phyloP scores from a whole-genome alignment of 768 basidiomycete species.

The Postia placenta region DNA sequence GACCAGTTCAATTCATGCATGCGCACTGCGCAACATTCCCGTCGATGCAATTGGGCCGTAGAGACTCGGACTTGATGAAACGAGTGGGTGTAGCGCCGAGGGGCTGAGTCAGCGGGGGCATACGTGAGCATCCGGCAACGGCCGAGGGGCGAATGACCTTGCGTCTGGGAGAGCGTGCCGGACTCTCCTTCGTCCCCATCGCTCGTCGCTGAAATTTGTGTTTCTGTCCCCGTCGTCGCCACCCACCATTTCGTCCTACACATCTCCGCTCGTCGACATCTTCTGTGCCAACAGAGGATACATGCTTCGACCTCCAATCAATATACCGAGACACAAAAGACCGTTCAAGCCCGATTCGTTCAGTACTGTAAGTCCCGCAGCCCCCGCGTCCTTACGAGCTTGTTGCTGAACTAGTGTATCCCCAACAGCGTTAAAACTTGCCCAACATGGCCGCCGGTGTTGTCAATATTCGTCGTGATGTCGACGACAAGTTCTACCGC shows the following conservation, averaged over 20 bases:
- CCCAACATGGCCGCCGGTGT: conserved; percentile 83
- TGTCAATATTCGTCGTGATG: conserved; percentile 93
- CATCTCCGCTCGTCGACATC: conserved; percentile 35
- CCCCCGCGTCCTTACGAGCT: background rate
- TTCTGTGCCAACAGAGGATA: conserved; percentile 78
- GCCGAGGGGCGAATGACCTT: conserved; percentile 13
- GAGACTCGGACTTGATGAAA: no score
- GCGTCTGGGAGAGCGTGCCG: background rate
- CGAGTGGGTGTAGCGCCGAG: background rate
- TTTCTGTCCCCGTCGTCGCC: conserved; percentile 15
- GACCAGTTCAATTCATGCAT: background rate
- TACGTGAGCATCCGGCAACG: conserved; percentile 11
- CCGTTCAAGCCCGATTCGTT: conserved; percentile 35
- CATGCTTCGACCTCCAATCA: conserved; percentile 90
- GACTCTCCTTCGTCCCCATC: conserved; percentile 4
- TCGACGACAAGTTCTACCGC: conserved; percentile 95
- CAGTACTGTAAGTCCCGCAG: conserved; percentile 41
- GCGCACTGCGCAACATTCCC: no score
- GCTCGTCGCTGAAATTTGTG: conserved; percentile 8
- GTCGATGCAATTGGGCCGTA: no score
- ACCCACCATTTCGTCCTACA: conserved; percentile 62
- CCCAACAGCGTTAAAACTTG: conserved; percentile 63
- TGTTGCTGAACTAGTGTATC: background rate
- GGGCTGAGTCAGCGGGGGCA: background rate
- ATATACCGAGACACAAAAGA: conserved; percentile 62